Conservation (phyloP, 306 rosid genomes). For the Cercis canadensis region DNA sequence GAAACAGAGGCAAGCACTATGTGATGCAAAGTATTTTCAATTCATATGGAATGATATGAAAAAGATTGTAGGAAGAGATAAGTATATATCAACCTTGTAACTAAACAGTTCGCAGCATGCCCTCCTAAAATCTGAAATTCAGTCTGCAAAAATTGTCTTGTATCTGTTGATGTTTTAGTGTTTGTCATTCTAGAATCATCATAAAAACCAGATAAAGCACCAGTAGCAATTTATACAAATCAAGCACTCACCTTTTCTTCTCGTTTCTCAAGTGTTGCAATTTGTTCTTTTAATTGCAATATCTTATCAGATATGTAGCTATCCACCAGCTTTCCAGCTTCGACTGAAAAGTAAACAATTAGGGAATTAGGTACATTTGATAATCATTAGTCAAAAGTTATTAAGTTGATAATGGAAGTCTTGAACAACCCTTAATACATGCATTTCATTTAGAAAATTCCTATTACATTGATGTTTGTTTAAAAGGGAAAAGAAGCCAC, state of each 20-base stretch:
- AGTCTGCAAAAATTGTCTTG: conserved; percentile 95
- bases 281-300: conserved; percentile 82
- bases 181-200: conserved; percentile 34
- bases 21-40: too few relatives aligned
- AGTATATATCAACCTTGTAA: too few relatives aligned
- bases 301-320: conserved; percentile 89
- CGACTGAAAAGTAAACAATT: conserved; percentile 64
- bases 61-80: too few relatives aligned
- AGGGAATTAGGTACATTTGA: conserved; percentile 26
- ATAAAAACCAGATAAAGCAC: conserved; percentile 20
- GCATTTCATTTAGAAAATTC: too few relatives aligned
- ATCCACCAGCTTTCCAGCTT: too few relatives aligned
- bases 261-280: conserved; percentile 93
- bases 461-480: neutral
- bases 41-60: too few relatives aligned
- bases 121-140: conserved; percentile 93
- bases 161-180: conserved; percentile 67
- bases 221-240: conserved; percentile 25
- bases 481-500: conserved; percentile 11
- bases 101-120: conserved; percentile 71
- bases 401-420: conserved; percentile 9
- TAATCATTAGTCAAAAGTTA: conserved; percentile 17
- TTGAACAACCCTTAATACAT: neutral
- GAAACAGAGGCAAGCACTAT: too few relatives aligned
- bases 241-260: conserved; percentile 79